Base-by-base conservation (phyloP, 805 yeast genomes). In the Pichia kluyveri region DNA sequence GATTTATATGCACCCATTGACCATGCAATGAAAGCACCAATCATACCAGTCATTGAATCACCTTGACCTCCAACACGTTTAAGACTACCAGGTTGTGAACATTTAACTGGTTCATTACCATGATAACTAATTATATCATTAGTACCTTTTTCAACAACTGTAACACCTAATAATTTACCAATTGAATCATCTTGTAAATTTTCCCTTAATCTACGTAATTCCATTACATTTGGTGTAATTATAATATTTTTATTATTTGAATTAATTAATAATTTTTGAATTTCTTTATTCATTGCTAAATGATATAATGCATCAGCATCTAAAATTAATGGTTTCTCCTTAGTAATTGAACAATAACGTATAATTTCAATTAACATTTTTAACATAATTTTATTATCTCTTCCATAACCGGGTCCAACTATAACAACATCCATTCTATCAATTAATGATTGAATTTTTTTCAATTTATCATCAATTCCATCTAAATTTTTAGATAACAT, bases 1-100 rank as follows among this genome's bases (percentile, higher is more conserved):
- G 72, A 58, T 50, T 77, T 74, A 60, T 86, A 83, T n/a, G 71
- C 65, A 12, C 83, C 82, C 26, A 74, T 60, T 7, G 85, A 79
- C 95, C 96, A 91, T 6, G 87, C 86, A 34, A 86, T 59, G 57
- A 91, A 70, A 0, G 96, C 83, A 1, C 90, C 89, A n/a, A 89
- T 66, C 26, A 86, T 70, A 0, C 99, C 99, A 0, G 91, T 78
- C 38, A 93, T 63, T 0, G 96, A 85, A 58, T 93, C 99, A 27
- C 99, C 99, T 67, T 93, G 98, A 0, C 99, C 99, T 12, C 97
- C 96, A 8, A 86, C 95, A 46, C 99, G 72, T 59, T 86, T 83
- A 44, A 68, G 65, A 8, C 93, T 82, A 1, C 98, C 97, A 15
- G 62, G 57, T 32, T 69, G 59, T 36, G 71, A 71, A 23, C 41